phyloP scores from a whole-genome alignment of 2,329 filamentous ascomycete genomes.

The Bipolaris sorokiniana region DNA sequence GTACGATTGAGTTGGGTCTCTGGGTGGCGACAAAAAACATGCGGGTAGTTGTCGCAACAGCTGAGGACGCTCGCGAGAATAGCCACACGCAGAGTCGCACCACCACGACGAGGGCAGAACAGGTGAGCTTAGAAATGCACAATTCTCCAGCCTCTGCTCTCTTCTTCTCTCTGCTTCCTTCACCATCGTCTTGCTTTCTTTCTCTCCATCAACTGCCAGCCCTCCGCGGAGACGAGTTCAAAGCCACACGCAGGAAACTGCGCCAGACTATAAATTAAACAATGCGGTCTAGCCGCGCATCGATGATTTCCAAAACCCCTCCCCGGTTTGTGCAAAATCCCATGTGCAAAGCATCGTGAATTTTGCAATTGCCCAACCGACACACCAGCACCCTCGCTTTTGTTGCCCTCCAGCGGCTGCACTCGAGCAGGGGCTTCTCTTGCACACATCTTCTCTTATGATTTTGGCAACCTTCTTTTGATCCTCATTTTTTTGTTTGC shows the following conservation, averaged over 20 bases:
- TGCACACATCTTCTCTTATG: background rate
- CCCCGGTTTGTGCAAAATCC: constrained; percentile 11
- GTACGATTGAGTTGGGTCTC: background rate
- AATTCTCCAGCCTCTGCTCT: background rate
- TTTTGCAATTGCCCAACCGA: constrained; percentile 6
- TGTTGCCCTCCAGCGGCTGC: background rate
- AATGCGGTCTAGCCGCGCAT: constrained; percentile 20
- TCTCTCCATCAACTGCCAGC: background rate
- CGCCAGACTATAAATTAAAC: constrained; percentile 13
- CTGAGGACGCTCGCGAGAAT: background rate
- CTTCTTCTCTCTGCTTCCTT: background rate
- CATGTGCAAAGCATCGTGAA: constrained; percentile 13
- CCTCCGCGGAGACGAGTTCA: constrained; percentile 9
- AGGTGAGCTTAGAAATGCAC: constrained; percentile 1
- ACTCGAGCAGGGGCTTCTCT: background rate
- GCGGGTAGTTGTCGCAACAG: constrained; percentile 1
- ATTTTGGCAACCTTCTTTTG: background rate
- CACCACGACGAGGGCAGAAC: background rate
- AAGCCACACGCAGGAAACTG: background rate
- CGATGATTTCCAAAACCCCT: constrained; percentile 11
- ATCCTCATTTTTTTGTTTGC: too few relatives aligned
- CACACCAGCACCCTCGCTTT: background rate
- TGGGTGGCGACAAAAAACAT: constrained; percentile 1
- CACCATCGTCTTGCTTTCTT: background rate
- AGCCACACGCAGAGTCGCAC: background rate